Base-by-base conservation (phyloP, 2,329 filamentous ascomycete species). In the Epichloe festucae region DNA sequence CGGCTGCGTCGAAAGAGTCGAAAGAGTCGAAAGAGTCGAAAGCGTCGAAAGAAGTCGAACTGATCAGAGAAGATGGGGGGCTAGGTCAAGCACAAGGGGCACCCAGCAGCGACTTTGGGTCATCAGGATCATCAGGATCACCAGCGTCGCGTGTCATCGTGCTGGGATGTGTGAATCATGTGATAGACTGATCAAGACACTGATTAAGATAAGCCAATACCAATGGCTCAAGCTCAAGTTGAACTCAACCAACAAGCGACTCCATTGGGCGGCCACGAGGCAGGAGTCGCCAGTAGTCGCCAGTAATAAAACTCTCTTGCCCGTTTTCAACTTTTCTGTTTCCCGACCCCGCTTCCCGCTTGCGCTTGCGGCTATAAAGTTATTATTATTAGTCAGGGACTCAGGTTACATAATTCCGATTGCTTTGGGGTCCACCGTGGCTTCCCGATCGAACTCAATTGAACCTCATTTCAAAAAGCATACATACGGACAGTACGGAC, bases 321-420 rank as follows among this genome's bases (percentile, higher is more conserved):
- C 45, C 50, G 21, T 40, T 48, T 48, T 12, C 46, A 27, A 27
- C 45, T 14, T 27, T 43, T 36, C 41, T 40, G 46, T 38, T 44
- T 53, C 47, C 47, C 36, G 47, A 11, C 27, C 10, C 8, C 27
- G 21, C 40, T 48, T 44, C 12, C 34, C 50, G 19, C 39, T 43
- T 36, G 46, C 46, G 46, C 47, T 53, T 53, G 51, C 43, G 42
- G 51, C 47, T 46, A 41, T 3, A 27, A 27, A 7, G 23, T 27
- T 27, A 27, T 27, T 27, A 43, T 44, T 27, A 43, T 45, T 42
- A 44, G 38, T 11, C 47, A 31, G 27, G 27, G 27, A 31, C 27
- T 31, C 27, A 0, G 27, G 27, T 31, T 19, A 39, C 23, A 27
- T 27, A 8, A 31, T 19, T 23, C 36, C 15, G 35, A 19, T 40